Evolutionary conservation across 1,284 basidiomycete species (phyloP).

Genomic region (Coniferiporia weirii): DNA sequence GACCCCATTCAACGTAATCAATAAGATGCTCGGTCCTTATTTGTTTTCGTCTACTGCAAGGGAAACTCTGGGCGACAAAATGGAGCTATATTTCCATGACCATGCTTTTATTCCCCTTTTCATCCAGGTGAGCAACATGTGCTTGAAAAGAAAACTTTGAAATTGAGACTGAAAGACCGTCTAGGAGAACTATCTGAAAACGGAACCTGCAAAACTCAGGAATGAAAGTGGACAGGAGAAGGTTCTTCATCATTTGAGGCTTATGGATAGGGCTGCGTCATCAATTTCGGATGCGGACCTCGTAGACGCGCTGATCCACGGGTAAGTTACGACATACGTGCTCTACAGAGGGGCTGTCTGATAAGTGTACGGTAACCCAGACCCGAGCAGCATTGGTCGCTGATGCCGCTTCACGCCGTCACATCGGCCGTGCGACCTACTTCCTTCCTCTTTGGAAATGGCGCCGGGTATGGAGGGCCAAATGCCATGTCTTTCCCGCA

Average conservation of each 20-base stretch:
- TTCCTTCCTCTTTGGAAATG: conserved; percentile 71
- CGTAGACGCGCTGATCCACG: conserved; percentile 92
- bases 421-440: conserved; percentile 86
- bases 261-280: conserved; percentile 86
- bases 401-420: conserved; percentile 93
- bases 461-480: conserved; percentile 62
- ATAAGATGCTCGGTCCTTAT: conserved; percentile 85
- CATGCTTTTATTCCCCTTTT: conserved; percentile 91
- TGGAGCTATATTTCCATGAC: conserved; percentile 97
- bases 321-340: conserved; percentile 43
- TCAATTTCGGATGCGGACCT: conserved; percentile 94
- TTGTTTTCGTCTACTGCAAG: conserved; percentile 80
- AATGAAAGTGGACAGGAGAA: conserved; percentile 61
- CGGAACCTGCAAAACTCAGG: conserved; percentile 60
- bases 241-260: conserved; percentile 64
- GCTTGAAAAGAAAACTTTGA: too few species aligned
- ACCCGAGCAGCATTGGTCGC: conserved; percentile 91
- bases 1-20: conserved; percentile 85
- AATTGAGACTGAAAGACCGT: conserved; percentile 10
- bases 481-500: conserved; percentile 75
- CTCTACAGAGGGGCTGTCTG: background rate
- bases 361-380: conserved; percentile 34
- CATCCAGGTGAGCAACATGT: conserved; percentile 61
- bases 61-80: conserved; percentile 85
- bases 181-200: conserved; percentile 90